Evolutionary conservation across 1,284 basidiomycete genomes (phyloP).

Genomic region (Hortiboletus rubellus): DNA sequence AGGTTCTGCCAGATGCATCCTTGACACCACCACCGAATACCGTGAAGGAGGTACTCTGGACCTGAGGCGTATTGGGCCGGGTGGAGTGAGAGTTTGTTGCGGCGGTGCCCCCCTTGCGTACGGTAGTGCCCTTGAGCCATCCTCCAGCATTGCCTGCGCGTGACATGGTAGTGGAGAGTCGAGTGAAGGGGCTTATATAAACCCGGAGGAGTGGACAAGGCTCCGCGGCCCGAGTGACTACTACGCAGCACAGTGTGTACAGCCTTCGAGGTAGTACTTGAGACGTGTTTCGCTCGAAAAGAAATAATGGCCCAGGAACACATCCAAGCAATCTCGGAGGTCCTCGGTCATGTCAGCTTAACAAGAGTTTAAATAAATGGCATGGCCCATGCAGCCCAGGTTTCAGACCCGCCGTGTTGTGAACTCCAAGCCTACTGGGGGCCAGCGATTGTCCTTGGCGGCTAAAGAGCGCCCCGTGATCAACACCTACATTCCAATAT

Average conservation of each 20-base stretch:
- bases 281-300: conserved; percentile 16
- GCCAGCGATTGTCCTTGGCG: not conserved
- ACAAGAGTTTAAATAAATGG: not conserved
- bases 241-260: too few species aligned
- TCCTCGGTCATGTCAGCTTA: not conserved
- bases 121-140: conserved; percentile 71
- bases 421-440: not conserved
- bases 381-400: not conserved
- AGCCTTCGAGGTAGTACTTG: not conserved
- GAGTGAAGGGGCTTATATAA: conserved; percentile 19
- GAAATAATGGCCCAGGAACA: not conserved
- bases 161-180: conserved; percentile 21
- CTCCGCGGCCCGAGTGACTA: too few species aligned
- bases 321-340: not conserved
- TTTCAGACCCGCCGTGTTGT: not conserved
- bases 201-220: not conserved
- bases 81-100: conserved; percentile 47
- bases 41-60: conserved; percentile 68
- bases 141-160: conserved; percentile 35
- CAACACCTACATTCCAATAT: conserved; percentile 5
- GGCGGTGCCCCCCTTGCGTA: conserved; percentile 60
- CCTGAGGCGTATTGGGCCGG: conserved; percentile 65
- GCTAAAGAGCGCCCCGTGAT: conserved; percentile 4
- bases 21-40: conserved; percentile 79
- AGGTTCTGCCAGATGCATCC: conserved; percentile 74